Evolutionary conservation across 768 basidiomycete species (phyloP), one percentile per base, ranked within the genome.

Genomic region (Trichaptum fuscoviolaceum): DNA sequence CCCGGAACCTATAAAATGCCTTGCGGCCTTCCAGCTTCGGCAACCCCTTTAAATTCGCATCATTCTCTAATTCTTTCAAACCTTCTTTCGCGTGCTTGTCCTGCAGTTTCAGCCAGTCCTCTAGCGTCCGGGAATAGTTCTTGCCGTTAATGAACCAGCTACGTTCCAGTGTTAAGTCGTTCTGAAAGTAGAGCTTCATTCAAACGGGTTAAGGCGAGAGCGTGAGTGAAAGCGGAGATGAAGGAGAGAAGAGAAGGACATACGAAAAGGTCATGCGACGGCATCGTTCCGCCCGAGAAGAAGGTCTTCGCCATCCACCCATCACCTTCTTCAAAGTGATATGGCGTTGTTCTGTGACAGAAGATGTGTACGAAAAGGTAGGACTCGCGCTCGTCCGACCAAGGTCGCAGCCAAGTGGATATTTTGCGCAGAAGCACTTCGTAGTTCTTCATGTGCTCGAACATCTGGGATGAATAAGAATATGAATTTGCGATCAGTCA

Each of bases 361-460:
- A 91, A 90, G 27, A 90, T 84, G 70, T 91, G 89, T 27, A 90
- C 80, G 74, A 89, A 91, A 27, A 90, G 75, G 0, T 89, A 79
- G 0, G 86, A 78, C 27, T 83, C 82, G 61, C 66, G 67, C 36
- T 57, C 67, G 65, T 67, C 68, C 7, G 67, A 35, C 20, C 74
- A 77, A 5, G 86, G 83, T 30, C 82, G 78, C 15, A 91, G 80
- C 89, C 89, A 92, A 9, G 81, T 83, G 1, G 86, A 82, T 34
- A 90, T 74, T 72, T 90, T 90, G 64, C 77, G 75, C 66, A 90
- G 77, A 9, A 91, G 82, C 9, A 75, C 73, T 65, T 88, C 77
- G 75, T 90, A 90, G 71, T 89, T 89, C 76, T 90, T 89, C 87
- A 90, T 88, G 73, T 90, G 89, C 71, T 90, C 88, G 69, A 89